Evolutionary conservation across 257 asterid species (phyloP).

Genomic region (Verbena officinalis): DNA sequence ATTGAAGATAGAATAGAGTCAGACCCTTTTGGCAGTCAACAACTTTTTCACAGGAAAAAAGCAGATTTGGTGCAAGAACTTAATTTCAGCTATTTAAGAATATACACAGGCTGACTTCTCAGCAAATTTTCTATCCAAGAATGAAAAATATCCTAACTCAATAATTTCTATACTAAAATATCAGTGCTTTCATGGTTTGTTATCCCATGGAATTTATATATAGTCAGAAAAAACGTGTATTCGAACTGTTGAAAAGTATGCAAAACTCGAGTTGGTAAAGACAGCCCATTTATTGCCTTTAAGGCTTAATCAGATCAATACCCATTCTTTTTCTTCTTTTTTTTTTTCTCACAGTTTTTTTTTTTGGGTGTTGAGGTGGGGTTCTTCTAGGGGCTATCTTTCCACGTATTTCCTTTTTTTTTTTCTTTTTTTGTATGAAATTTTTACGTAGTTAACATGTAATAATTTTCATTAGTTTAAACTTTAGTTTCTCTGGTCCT

Average conservation of each 20-base stretch:
- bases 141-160: background rate
- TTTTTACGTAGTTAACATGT: background rate
- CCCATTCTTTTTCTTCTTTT: background rate
- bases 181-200: background rate
- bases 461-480: too few species aligned
- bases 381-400: background rate
- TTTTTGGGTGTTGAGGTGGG: too few species aligned
- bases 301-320: conserved; percentile 3
- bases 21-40: background rate
- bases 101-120: background rate
- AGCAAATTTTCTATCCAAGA: conserved; percentile 4
- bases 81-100: conserved; percentile 19
- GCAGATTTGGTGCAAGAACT: conserved; percentile 13
- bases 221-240: conserved; percentile 13
- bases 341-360: background rate
- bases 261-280: conserved; percentile 8
- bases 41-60: conserved; percentile 11
- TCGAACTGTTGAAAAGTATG: background rate
- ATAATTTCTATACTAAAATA: background rate
- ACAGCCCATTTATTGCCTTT: conserved; percentile 25
- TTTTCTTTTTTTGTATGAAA: background rate
- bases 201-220: conserved; percentile 23
- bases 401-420: too few species aligned
- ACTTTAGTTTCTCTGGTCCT: too few species aligned
- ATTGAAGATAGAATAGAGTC: too few species aligned